Evolutionary conservation across 441 rosid genomes (phyloP), one percentile per base, ranked within the genome.

Genomic region (Gossypium schwendimanii): DNA sequence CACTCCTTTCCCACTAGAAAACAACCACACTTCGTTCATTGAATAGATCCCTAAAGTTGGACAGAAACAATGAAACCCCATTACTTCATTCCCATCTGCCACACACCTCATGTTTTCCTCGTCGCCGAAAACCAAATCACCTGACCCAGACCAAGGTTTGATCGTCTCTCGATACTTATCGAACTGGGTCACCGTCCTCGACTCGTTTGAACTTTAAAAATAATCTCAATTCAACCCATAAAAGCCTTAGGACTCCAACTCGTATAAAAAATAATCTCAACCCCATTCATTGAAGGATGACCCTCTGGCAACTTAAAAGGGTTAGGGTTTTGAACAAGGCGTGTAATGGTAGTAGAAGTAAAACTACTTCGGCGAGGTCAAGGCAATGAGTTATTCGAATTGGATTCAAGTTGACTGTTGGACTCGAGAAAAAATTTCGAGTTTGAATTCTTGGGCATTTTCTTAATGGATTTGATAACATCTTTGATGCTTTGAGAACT

Each of bases 81-180:
- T 94, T 76, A 91, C 85, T 83, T 94, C 96, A 76, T 94, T 94
- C 52, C 98, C 97, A 55, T 94, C 97, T 9, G 97, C 98, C 50
- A 80, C 81, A 76, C 96, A 92, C 73, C 98, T 77, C 12, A 84
- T 91, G 57, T 90, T 82, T 77, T 90, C 95, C 70, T 89, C 83
- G 31, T 72, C 75, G 6, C 75, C 31, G 1, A 41, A 66, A 66
- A 6, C 57, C 71, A 31, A 63, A 50, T 24, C 69, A 3, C 71
- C 69, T 6, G 71, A 33, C 8, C 62, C 73, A 33, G 87, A 86
- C 28, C 88, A 81, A 18, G 80, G 73, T 80, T 90, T 87, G 12
- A 91, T 97, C 26, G 28, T 61, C 71, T 91, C 96, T 5, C 97
- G 83, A 71, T 94, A 92, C 76, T 94, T 97, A 82, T 92, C 97